Conservation (phyloP, 2,329 filamentous ascomycete species). For the Claviceps sorghi region DNA sequence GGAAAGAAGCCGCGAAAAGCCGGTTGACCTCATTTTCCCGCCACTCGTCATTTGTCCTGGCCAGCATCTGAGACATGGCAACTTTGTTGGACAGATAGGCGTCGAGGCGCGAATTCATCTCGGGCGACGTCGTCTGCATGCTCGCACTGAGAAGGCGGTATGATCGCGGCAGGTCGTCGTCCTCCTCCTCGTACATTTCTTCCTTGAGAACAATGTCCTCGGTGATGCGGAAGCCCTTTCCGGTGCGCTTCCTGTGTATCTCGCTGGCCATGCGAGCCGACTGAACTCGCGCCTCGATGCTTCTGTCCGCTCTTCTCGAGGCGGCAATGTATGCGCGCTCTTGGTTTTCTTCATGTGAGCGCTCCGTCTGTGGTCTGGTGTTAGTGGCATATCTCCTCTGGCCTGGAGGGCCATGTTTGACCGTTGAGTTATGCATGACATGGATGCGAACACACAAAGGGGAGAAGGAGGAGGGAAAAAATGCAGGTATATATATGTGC, state of each 20-base stretch:
- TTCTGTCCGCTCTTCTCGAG: slow-evolving; percentile 73
- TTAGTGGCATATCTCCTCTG: neutral
- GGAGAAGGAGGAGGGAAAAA: no score
- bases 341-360: slow-evolving; percentile 69
- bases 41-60: slow-evolving; percentile 22
- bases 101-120: slow-evolving; percentile 48
- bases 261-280: slow-evolving; percentile 80
- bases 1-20: slow-evolving; percentile 32
- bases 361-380: slow-evolving; percentile 41
- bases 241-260: slow-evolving; percentile 78
- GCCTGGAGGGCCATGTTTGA: neutral
- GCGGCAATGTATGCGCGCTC: slow-evolving; percentile 87
- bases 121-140: slow-evolving; percentile 42
- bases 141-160: slow-evolving; percentile 50
- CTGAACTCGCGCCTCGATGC: slow-evolving; percentile 73
- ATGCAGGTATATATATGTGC: neutral
- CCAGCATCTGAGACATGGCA: slow-evolving; percentile 27
- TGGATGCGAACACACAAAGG: neutral
- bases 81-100: slow-evolving; percentile 28
- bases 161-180: slow-evolving; percentile 59
- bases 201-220: slow-evolving; percentile 78
- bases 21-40: slow-evolving; percentile 32
- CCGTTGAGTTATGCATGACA: no score
- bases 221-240: slow-evolving; percentile 65
- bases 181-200: slow-evolving; percentile 94